A percentile compares a stretch with the other conserved stretches of the same genome.
Conservation (phyloP, 371 early-diverging fungal species). For the Syncephalastrum monosporum region DNA sequence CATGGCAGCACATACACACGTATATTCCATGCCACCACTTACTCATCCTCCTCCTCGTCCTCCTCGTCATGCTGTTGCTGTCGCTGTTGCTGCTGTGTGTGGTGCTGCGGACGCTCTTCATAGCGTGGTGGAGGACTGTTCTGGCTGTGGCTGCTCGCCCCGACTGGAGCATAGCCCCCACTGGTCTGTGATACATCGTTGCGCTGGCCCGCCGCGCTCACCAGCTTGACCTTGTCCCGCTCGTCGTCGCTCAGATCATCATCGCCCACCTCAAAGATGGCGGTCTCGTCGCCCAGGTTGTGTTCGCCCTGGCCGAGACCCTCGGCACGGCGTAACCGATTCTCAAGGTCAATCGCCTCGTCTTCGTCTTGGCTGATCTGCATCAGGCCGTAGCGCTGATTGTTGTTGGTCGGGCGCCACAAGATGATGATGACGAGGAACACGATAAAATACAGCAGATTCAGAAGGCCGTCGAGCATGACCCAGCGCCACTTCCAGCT, state of each 20-base stretch:
- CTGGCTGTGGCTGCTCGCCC: slow-evolving; percentile 9
- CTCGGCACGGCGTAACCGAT: slow-evolving; percentile 51
- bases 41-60: slow-evolving; percentile 34
- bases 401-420: slow-evolving; percentile 94
- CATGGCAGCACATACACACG: not conserved
- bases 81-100: slow-evolving; percentile 3
- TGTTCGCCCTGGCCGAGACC: slow-evolving; percentile 43
- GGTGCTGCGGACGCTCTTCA: slow-evolving; percentile 4
- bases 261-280: slow-evolving; percentile 69
- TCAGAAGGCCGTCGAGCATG: slow-evolving; percentile 87
- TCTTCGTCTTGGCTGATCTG: slow-evolving; percentile 60
- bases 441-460: slow-evolving; percentile 79
- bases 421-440: slow-evolving; percentile 76
- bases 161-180: no score
- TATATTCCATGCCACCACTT: slow-evolving; percentile 14
- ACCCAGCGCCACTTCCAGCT: slow-evolving; percentile 92
- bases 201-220: slow-evolving; percentile 22
- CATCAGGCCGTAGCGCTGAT: slow-evolving; percentile 74
- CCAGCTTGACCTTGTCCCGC: slow-evolving; percentile 19
- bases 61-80: slow-evolving; percentile 34
- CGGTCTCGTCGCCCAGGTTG: slow-evolving; percentile 40
- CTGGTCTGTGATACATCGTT: no score
- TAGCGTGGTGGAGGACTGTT: slow-evolving; percentile 8
- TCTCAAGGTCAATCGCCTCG: slow-evolving; percentile 58
- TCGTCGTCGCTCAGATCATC: slow-evolving; percentile 59